phyloP scores from a whole-genome alignment of 306 rosid genomes.

The Amphicarpaea edgeworthii region DNA sequence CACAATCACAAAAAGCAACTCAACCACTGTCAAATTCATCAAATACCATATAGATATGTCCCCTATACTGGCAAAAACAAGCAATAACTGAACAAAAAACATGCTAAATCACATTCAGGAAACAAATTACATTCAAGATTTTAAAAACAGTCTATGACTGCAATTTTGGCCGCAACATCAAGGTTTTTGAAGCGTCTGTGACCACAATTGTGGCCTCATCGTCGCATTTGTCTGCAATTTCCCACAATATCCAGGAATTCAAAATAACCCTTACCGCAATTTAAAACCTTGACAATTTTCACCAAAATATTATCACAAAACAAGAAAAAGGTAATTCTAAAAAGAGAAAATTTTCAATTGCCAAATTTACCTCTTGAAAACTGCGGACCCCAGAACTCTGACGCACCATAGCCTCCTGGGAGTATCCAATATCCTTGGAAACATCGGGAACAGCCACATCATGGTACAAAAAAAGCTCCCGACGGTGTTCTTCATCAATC shows the following conservation, averaged over 20 bases:
- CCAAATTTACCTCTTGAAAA: slow-evolving; percentile 62
- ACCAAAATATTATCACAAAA: slow-evolving; percentile 10
- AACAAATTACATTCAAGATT: background rate
- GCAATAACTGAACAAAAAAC: slow-evolving; percentile 1
- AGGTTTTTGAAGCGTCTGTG: background rate
- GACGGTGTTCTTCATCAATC: slow-evolving; percentile 65
- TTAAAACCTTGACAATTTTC: background rate
- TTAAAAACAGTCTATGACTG: background rate
- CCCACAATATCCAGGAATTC: background rate
- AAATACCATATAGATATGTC: slow-evolving; percentile 8
- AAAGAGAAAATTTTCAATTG: background rate
- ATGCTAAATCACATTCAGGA: slow-evolving; percentile 6
- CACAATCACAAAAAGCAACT: slow-evolving; percentile 11
- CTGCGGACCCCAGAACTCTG: slow-evolving; percentile 72
- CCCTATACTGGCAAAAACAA: slow-evolving; percentile 3
- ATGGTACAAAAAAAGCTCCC: slow-evolving; percentile 70
- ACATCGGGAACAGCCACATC: slow-evolving; percentile 71
- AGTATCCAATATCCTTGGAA: slow-evolving; percentile 71
- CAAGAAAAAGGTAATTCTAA: background rate
- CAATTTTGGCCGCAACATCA: background rate
- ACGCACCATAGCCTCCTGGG: slow-evolving; percentile 54
- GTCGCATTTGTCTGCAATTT: background rate
- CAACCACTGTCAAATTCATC: slow-evolving; percentile 18
- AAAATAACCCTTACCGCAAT: background rate
- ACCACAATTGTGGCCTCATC: background rate